Evolutionary conservation across 331 rosid genomes (phyloP), one percentile per base, ranked within the genome.

Genomic region (Ulmus americana): DNA sequence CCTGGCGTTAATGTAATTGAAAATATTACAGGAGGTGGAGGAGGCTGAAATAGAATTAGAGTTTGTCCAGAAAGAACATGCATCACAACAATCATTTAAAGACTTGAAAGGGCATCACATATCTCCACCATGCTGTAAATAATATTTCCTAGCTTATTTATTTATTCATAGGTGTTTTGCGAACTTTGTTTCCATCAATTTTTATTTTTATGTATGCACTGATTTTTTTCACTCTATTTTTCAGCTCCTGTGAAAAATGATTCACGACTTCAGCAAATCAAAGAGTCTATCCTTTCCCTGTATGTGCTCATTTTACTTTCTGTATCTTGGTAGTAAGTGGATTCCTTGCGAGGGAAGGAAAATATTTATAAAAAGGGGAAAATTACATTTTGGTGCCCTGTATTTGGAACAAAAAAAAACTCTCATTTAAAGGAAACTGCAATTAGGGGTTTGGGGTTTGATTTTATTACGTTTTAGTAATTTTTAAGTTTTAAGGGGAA

Each of bases 21-120:
- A 38, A 60, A 74, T 58, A 74, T 79, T 68, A 9, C 76, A 91
- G 97, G 96, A 86, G 79, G 65, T 86, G 43, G 96, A 88, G 82
- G 97, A 91, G 85, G 92, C 96, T 74, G 95, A 88, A 81, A 64
- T 91, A 66, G 97, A 91, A 63, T 81, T 88, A 74, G 84, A 84
- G 63, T 68, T 91, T 69, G 70, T 85, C 61, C 86, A 67, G 70
- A 84, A 86, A 72, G 97, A 86, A 70, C 69, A 76, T 35, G 73
- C 71, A 61, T 59, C 55, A 58, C 86, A 73, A 18, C 79, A 68
- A 64, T 69, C 14, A 58, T 59, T 38, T 60, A 76, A 70, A 45
- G 82, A 81, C 69, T 76, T 80, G 64, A 61, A 81, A 71, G 43
- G 53, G 22, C 70, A 70, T 70, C 76, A 48, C 75, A 85, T 70